Evolutionary conservation across 2,329 filamentous ascomycete genomes (phyloP), one percentile per base, ranked within the genome.

Genomic region (Neopestalotiopsis rosae): DNA sequence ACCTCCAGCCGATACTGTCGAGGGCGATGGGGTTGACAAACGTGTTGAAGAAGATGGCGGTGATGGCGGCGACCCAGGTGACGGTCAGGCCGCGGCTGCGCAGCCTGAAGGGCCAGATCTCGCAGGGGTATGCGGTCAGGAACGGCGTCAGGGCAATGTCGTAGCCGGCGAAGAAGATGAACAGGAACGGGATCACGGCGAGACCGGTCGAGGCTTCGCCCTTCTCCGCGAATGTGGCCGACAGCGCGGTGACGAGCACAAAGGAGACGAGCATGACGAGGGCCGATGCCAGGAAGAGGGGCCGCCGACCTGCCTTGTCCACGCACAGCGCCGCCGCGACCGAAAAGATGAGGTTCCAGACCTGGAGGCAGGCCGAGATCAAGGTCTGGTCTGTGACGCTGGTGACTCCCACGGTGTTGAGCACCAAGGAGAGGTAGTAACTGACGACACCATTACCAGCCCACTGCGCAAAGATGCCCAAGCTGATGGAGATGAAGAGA

Each of bases 51-150:
- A 68, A 61, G 32, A 61, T 40, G 32, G 59, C 59, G 0, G 30
- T 34, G 66, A 32, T 70, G 63, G 67, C 61, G 28, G 72, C 32
- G 56, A 72, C 66, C 58, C 67, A 63, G 28, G 68, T 69, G 38
- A 72, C 73, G 71, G 79, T 77, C 66, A 85, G 76, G 57, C 84
- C 84, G 76, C 85, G 85, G 69, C 83, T 82, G 64, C 84, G 83
- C 67, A 86, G 81, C 69, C 80, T 81, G 77, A 82, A 86, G 3
- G 84, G 83, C 68, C 85, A 75, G 70, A 86, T 85, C 71, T 86
- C 84, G 66, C 81, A 80, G 2, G 81, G 80, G 75, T 86, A 82
- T 3, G 76, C 76, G 10, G 80, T 75, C 17, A 81, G 72, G 20
- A 82, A 71, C 38, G 71, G 71, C 4, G 69, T 71, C 13, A 40